These are phyloP conservation scores for Stenogyne calaminthoides DNA, from an alignment of 305 asterid species.

Conservation along the genomic window DNA sequence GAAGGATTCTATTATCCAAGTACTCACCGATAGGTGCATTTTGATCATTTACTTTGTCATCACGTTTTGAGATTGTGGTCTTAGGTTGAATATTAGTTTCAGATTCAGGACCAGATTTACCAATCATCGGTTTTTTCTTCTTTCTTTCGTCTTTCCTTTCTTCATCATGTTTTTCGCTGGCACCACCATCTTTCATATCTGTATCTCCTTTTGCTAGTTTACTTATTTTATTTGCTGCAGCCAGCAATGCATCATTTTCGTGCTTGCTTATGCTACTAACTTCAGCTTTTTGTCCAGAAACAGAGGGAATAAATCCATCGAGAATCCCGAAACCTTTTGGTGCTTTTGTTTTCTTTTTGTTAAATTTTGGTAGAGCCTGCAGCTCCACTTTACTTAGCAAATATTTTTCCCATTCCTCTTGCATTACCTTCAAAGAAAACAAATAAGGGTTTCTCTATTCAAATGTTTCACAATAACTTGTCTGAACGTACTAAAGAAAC, in stretches of 20 bases:
- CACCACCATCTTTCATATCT: slow-evolving; percentile 42
- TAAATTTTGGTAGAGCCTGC: slow-evolving; percentile 77
- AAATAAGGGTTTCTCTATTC: slow-evolving; percentile 6
- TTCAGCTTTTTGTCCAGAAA: slow-evolving; percentile 76
- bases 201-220: slow-evolving; percentile 52
- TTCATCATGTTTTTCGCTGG: slow-evolving; percentile 41
- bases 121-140: slow-evolving; percentile 45
- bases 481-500: neutral
- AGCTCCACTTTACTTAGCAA: slow-evolving; percentile 92
- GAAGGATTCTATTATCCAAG: slow-evolving; percentile 45
- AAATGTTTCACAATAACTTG: slow-evolving; percentile 19
- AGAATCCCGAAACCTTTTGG: slow-evolving; percentile 92
- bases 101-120: slow-evolving; percentile 44
- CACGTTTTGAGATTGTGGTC: slow-evolving; percentile 38
- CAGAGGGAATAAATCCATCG: slow-evolving; percentile 65
- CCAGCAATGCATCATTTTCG: slow-evolving; percentile 88
- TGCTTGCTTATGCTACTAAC: slow-evolving; percentile 74
- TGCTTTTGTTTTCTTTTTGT: slow-evolving; percentile 76
- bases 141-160: slow-evolving; percentile 47
- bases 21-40: slow-evolving; percentile 37
- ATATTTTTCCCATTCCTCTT: slow-evolving; percentile 90
- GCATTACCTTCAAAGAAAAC: slow-evolving; percentile 70
- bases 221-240: slow-evolving; percentile 74
- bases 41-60: slow-evolving; percentile 32
- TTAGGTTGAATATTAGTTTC: slow-evolving; percentile 47